Percentiles rank a stretch among this genome's conserved stretches.
These are phyloP conservation scores for Hondaea fermentalgiana DNA, from an alignment of 108 stramenopile genomes.

Conservation along the genomic window DNA sequence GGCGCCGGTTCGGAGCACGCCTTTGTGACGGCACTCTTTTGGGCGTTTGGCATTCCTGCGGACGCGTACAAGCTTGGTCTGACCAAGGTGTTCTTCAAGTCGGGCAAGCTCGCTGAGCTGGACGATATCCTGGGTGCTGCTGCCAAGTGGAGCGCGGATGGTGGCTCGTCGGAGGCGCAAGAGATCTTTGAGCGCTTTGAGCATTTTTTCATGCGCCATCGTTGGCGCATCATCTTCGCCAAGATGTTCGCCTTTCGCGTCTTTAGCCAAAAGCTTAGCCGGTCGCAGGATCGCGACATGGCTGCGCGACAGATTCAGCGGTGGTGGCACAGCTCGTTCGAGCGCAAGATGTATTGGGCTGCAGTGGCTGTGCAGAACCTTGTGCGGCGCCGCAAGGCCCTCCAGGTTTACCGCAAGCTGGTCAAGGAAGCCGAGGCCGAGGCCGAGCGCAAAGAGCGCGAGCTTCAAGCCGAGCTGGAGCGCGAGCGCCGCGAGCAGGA, in stretches of 20 bases:
- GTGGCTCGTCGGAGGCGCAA: neutral
- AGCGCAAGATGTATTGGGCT: neutral
- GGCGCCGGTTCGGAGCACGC: constrained; percentile 21
- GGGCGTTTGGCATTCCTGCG: constrained; percentile 27
- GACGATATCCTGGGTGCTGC: constrained; percentile 13
- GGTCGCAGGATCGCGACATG: neutral
- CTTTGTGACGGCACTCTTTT: constrained; percentile 34
- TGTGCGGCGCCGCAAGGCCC: neutral
- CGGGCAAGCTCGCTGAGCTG: constrained; percentile 32
- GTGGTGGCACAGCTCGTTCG: neutral
- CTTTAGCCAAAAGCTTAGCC: neutral
- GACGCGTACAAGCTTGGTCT: constrained; percentile 26
- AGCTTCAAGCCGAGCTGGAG: neutral
- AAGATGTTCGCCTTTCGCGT: neutral
- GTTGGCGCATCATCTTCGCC: neutral
- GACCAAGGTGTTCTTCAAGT: constrained; percentile 31
- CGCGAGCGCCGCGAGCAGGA: neutral
- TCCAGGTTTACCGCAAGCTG: neutral
- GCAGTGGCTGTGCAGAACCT: neutral
- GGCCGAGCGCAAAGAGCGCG: neutral
- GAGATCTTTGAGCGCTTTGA: constrained; percentile 2
- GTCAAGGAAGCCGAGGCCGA: neutral
- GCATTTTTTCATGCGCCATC: neutral
- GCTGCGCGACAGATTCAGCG: neutral
- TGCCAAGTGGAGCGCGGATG: neutral